Evolutionary conservation across 208 protist species (phyloP), one percentile per base, ranked within the genome.

Genomic region (Acanthamoeba castellanii): DNA sequence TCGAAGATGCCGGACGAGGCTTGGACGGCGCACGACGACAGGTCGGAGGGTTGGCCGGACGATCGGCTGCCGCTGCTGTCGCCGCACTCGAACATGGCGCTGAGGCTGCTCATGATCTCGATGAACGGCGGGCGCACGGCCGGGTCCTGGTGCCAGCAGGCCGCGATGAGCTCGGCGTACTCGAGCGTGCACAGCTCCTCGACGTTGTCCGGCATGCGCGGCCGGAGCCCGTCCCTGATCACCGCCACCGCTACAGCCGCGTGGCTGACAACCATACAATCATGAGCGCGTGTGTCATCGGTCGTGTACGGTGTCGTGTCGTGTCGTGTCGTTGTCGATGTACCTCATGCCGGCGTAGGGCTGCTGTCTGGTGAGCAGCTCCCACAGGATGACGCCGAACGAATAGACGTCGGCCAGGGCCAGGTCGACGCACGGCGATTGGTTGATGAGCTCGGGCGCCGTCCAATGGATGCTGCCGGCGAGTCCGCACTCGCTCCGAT

Each of bases 361-460:
- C 52, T 89, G 52, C n/a, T 89, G 30, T 9, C 55, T 52, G 16
- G 96, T 97, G 9, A 97, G 76, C 22, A 97, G 89, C 55, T 97
- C 97, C 1, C 76, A 94, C 50, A 97, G 88, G 0, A 98, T 94
- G 47, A 97, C 95, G 6, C 95, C 97, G 95, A 96, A 97, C 1
- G 91, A 94, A 47, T 96, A 98, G 22, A 98, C 95, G 95, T 98
- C 97, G 8, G 74, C 45, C 22, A 82, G 42, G 14, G 42, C 25
- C 30, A 59, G 64, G 30, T 89, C 52, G 81, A 64, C 5, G 45
- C 42, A 52, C 6, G n/a, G 27, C 8, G 27, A 22, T 27, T 93
- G 45, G 6, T 74, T 42, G 61, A 93, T 32, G 16, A 89, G 11
- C 55, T 89, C 82, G 22, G 82, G 82, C 8, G 82, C 42, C 13